These are phyloP conservation scores for Cicer pinnatifidum DNA, from an alignment of 306 rosid species.

Conservation along the genomic window DNA sequence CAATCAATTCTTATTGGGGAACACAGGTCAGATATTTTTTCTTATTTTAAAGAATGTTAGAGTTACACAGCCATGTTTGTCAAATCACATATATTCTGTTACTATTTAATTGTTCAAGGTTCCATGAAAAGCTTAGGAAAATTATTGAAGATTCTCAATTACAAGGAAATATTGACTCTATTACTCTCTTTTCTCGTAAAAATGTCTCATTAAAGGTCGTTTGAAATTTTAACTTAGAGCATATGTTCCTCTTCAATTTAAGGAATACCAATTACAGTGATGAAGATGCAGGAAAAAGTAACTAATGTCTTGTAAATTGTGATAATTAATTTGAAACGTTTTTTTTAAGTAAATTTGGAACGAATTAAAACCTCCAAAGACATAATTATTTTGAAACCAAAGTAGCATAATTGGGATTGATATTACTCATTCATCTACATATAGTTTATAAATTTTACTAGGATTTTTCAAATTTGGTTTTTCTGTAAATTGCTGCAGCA, in stretches of 20 bases:
- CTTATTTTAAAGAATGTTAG: background rate
- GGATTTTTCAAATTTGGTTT: conserved; percentile 29
- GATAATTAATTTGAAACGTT: background rate
- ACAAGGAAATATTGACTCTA: no score
- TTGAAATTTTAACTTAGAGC: no score
- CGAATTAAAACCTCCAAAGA: conserved; percentile 3
- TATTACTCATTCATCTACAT: background rate
- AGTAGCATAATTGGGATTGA: conserved; percentile 19
- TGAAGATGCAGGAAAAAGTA: no score
- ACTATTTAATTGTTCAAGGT: no score
- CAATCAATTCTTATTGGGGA: conserved; percentile 92
- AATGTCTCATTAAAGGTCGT: no score
- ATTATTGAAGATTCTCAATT: no score
- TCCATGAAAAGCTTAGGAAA: no score
- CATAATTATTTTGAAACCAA: background rate
- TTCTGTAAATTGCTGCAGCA: conserved; percentile 65
- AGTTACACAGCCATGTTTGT: no score
- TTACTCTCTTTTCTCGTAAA: no score
- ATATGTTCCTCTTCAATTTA: no score
- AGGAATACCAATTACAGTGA: no score
- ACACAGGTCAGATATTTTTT: conserved; percentile 69
- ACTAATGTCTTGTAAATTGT: background rate
- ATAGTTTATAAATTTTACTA: conserved; percentile 18
- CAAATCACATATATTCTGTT: no score
- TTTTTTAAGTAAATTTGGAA: background rate